Conservation (phyloP, 106 monocot species). For the Allium sativum region DNA sequence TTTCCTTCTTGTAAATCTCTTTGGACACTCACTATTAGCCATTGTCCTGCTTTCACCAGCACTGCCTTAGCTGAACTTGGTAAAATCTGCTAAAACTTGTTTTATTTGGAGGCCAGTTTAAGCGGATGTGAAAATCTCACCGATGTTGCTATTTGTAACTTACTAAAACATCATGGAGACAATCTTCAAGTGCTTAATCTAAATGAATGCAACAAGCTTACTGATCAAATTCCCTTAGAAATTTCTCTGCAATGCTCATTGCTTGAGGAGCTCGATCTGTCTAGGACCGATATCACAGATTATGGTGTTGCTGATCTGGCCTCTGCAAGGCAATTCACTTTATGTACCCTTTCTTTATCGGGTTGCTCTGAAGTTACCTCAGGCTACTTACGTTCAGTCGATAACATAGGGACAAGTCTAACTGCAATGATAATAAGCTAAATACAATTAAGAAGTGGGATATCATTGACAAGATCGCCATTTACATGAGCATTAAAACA, state of each 20-base stretch:
- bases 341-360: conserved; percentile 49
- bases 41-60: conserved; percentile 54
- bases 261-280: conserved; percentile 73
- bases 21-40: conserved; percentile 35
- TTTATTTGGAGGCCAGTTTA: conserved; percentile 48
- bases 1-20: conserved; percentile 37
- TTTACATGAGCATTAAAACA: too few species aligned
- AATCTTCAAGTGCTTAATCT: conserved; percentile 48
- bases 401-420: conserved; percentile 29
- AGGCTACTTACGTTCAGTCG: conserved; percentile 36
- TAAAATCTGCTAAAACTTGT: conserved; percentile 44
- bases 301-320: conserved; percentile 57
- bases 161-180: conserved; percentile 43
- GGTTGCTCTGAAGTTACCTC: conserved; percentile 48
- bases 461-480: conserved; percentile 22
- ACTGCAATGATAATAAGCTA: conserved; percentile 54
- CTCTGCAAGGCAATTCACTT: conserved; percentile 37
- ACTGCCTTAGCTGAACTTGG: conserved; percentile 39
- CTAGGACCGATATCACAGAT: conserved; percentile 43
- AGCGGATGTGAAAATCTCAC: conserved; percentile 47
- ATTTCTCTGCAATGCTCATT: conserved; percentile 35
- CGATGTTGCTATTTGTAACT: conserved; percentile 28
- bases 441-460: conserved; percentile 59
- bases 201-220: conserved; percentile 54
- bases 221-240: conserved; percentile 42